Evolutionary conservation across 208 protist species (phyloP), one percentile per base, ranked within the genome.

Genomic region (Crithidia acanthocephali): DNA sequence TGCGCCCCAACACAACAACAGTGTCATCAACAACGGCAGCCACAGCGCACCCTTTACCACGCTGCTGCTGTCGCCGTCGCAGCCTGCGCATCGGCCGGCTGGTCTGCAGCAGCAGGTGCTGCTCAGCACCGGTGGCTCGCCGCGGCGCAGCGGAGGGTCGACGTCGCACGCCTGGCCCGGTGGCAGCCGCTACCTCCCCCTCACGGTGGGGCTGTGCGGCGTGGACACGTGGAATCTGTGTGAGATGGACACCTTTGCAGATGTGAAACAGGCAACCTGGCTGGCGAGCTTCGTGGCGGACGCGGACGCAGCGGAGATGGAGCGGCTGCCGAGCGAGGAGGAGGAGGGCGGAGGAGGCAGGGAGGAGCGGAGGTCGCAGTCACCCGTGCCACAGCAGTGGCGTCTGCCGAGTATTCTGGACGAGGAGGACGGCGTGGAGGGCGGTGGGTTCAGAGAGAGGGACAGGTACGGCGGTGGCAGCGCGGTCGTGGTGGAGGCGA

Each of bases 131-230:
- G 52, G 52, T 8, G 48, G 48, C 22, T 53, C 48, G 7, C 23
- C 23, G 23, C 22, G 18, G 48, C 18, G 23, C 9, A 53, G 48
- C 22, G 48, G 18, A 8, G 48, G 22, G 22, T 53, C 48, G 5
- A 18, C 9, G 1, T 37, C 37, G n/a, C 45, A 45, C 33, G 37
- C 37, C 30, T 13, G 28, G 5, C 7, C 61, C 50, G 13, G 32
- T 20, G 56, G 45, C n/a, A 32, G 8, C 16, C 44, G 32, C 37
- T 53, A 60, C 44, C 32, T 51, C 27, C 56, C 44, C 20, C 42
- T 56, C n/a, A 78, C 75, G 40, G 67, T 88, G 2, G 83, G 83
- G 1, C 68, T 88, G 25, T 83, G 74, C 40, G 83, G 83, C 16
- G 66, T 79, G 22, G 83, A 88, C 53, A 58, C 33, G 22, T 88